Conservation (phyloP, 2,329 filamentous ascomycete species). For the Didymella segeticola region DNA sequence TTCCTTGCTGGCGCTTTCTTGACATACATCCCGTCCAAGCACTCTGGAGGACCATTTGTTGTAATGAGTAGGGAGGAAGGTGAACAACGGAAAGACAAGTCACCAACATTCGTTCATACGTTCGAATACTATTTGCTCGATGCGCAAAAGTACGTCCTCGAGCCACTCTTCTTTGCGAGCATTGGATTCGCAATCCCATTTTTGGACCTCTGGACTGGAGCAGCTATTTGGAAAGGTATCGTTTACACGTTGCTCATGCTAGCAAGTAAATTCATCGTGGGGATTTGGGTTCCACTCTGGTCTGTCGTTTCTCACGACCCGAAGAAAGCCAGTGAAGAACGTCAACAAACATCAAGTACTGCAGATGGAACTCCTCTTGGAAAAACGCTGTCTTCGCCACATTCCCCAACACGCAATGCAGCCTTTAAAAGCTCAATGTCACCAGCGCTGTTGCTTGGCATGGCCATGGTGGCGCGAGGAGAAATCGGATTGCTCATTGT, state of each 20-base stretch:
- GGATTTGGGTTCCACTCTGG: neutral
- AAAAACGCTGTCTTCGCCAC: constrained; percentile 7
- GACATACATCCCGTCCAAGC: constrained; percentile 36
- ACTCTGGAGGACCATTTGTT: constrained; percentile 29
- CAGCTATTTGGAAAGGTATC: neutral
- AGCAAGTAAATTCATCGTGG: neutral
- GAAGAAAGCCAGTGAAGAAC: neutral
- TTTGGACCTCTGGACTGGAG: neutral
- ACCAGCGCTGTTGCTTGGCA: constrained; percentile 26
- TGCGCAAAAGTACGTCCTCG: neutral
- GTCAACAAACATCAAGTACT: neutral
- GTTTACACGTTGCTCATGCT: neutral
- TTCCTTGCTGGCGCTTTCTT: constrained; percentile 41
- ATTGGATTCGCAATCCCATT: neutral
- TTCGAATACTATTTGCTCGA: constrained; percentile 48
- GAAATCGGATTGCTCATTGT: constrained; percentile 41
- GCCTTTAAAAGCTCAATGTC: constrained; percentile 14
- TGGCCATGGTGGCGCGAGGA: constrained; percentile 37
- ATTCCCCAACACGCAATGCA: constrained; percentile 10
- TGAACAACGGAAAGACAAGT: constrained; percentile 34
- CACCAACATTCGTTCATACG: constrained; percentile 39
- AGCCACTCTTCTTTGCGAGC: neutral
- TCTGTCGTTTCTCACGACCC: neutral
- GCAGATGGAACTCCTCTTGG: neutral
- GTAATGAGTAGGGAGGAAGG: constrained; percentile 35